Evolutionary conservation across 352 stramenopile species (phyloP), one percentile per base, ranked within the genome.

Genomic region (Phytophthora pini): DNA sequence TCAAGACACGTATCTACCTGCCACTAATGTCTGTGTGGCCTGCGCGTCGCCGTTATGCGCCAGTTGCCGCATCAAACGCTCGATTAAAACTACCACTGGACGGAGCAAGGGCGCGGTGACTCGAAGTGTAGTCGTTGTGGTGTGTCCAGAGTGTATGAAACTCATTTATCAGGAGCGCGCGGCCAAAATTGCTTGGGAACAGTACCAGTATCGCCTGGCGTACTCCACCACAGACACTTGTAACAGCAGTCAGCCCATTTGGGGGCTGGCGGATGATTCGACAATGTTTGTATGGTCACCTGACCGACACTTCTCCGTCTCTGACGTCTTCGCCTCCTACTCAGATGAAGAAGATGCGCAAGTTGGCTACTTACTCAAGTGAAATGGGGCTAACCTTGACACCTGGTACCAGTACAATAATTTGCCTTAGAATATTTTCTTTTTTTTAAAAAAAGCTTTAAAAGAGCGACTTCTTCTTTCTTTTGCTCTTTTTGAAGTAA

Each of bases 141-240:
- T 68, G 44, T 68, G 61, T 38, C 46, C 34, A 41, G 13, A 32
- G n/a, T 68, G 45, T 26, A 45, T 57, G 45, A 26, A 9, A 9
- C 15, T 61, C 6, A 26, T 62, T 11, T 22, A 24, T 5, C 12
- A 52, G 6, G 48, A 66, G 32, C 32, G 48, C 9, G 29, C 58
- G 15, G 40, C 39, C 12, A 51, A 54, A 41, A 60, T 66, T 22
- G 58, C 58, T 2, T 66, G 58, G 58, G 48, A 66, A 11, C 58
- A 66, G 22, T 55, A 66, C 7, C 47, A 52, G 20, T 48, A 66
- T 26, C 48, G 58, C 32, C 24, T 60, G 4, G 32, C n/a, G 31
- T 58, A 59, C 32, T 58, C 48, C 12, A 26, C 56, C 24, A 54
- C 29, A 29, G 40, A 66, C 39, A 48, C 48, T n/a, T 54, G 43